Conservation (phyloP, 2,329 filamentous ascomycete genomes). For the Aspergillus sclerotialis region DNA sequence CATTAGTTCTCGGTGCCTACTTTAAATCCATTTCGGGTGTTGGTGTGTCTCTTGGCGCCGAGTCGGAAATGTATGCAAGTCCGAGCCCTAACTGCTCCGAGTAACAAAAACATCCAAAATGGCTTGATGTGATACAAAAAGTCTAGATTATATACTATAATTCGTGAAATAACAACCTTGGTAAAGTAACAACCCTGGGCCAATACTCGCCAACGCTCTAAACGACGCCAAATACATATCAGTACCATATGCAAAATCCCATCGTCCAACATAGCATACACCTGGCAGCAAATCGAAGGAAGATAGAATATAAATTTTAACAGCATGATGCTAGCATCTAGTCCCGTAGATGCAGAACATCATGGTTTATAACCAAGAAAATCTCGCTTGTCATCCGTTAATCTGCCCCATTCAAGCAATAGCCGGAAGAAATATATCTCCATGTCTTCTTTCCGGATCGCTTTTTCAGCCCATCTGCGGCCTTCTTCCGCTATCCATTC, state of each 20-base stretch:
- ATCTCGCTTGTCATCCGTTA: constrained; percentile 57
- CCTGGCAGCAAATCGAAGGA: background rate
- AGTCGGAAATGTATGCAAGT: no score
- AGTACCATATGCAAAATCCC: no score
- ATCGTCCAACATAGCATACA: no score
- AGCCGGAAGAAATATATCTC: constrained; percentile 74
- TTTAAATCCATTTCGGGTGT: no score
- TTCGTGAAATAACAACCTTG: background rate
- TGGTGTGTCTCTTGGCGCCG: no score
- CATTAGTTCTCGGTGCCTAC: no score
- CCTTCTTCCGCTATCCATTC: constrained; percentile 61
- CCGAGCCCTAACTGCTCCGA: no score
- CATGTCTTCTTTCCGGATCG: constrained; percentile 65
- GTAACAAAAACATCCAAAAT: no score
- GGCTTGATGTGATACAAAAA: no score
- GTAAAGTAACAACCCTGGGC: no score
- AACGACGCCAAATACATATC: background rate
- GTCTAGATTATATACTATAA: constrained; percentile 9
- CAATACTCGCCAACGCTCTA: constrained; percentile 1
- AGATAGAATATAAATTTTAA: no score
- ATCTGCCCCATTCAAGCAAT: constrained; percentile 67
- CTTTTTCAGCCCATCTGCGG: constrained; percentile 56
- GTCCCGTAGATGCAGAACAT: constrained; percentile 1
- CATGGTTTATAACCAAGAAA: constrained; percentile 34
- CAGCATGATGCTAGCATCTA: constrained; percentile 1